Base-by-base conservation (phyloP, 1,284 basidiomycete genomes). In the Chondrostereum purpureum region DNA sequence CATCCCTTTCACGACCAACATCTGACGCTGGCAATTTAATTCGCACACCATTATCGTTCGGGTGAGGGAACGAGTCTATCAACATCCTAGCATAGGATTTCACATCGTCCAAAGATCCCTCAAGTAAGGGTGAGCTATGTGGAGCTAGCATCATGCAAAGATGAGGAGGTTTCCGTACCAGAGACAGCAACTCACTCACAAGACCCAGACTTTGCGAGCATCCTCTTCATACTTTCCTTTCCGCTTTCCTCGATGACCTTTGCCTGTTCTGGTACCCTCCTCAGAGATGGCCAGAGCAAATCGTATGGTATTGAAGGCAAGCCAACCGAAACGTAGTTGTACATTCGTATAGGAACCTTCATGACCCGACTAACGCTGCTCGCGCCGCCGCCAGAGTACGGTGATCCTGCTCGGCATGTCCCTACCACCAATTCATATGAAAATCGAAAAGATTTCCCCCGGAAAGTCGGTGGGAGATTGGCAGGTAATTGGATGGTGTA, bases 391-490 rank as follows among this genome's bases (percentile, higher is more conserved):
- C 58, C 58, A n/a, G n/a, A n/a, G 13, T n/a, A n/a, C 13, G 56
- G 50, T 14, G 66, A 51, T 13, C 69, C 66, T 5, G 80, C 75
- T 3, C 91, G 78, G 64, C 89, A 93, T 0, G 87, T 85, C 1
- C 93, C 92, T 1, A 98, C 74, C 8, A 88, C 73, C 10, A 99
- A 77, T 53, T 92, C 84, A 60, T 98, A 99, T 6, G 84, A 83
- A 62, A 99, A 94, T 54, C 75, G 77, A 51, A 97, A 73, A 1
- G 83, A 74, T 42, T 85, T 83, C 1, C 95, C 95, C 34, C 79
- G 77, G 67, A 89, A 96, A 0, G 92, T 91, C 0, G 95, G 95
- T 0, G 95, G 95, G 0, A 98, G 70, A 46, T 80, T 80, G 4
- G 79, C 69, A 0, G 95, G 93, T 1, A 97, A 67, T 2, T 69